Percentiles rank a stretch among this genome's conserved stretches.
phyloP scores from a whole-genome alignment of 164 flowering plant genomes.

The Paratinospora sagittata region DNA sequence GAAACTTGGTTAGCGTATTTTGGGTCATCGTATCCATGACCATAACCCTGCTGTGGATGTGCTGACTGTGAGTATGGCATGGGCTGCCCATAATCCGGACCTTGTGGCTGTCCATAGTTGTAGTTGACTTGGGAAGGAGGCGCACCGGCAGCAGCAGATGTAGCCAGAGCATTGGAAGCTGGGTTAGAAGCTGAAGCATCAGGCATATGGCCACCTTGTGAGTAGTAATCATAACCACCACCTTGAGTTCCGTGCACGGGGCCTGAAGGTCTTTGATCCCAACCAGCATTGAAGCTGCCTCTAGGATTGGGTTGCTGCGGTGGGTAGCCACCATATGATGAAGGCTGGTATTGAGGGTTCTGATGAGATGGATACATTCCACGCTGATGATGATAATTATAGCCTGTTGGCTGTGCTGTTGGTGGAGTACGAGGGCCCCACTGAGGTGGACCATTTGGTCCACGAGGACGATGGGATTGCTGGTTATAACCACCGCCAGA shows the following conservation, averaged over 20 bases:
- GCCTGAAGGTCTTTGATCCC: slow-evolving; percentile 74
- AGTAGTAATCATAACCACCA: slow-evolving; percentile 57
- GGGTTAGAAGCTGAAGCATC: slow-evolving; percentile 29
- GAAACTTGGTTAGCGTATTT: slow-evolving; percentile 49
- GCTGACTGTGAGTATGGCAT: slow-evolving; percentile 46
- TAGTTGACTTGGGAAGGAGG: slow-evolving; percentile 51
- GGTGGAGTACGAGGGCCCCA: slow-evolving; percentile 77
- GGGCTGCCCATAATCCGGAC: slow-evolving; percentile 48
- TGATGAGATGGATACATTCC: slow-evolving; percentile 70
- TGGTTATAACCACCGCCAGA: slow-evolving; percentile 55
- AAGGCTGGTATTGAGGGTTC: slow-evolving; percentile 46
- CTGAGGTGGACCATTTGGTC: slow-evolving; percentile 49
- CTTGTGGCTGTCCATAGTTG: slow-evolving; percentile 69
- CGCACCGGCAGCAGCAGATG: slow-evolving; percentile 27
- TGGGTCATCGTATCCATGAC: slow-evolving; percentile 57
- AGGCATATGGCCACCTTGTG: slow-evolving; percentile 35
- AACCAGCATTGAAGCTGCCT: slow-evolving; percentile 49
- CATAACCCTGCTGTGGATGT: slow-evolving; percentile 56
- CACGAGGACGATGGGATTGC: slow-evolving; percentile 59
- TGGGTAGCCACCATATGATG: slow-evolving; percentile 58
- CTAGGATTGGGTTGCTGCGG: slow-evolving; percentile 56
- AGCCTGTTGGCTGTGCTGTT: slow-evolving; percentile 34
- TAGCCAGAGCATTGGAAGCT: slow-evolving; percentile 22
- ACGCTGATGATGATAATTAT: slow-evolving; percentile 64
- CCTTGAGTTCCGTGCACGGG: slow-evolving; percentile 42